A percentile compares a stretch with the other conserved stretches of the same genome.
Evolutionary conservation across 1,139 yeast genomes (phyloP).

Genomic region (Lodderomyces elongisporus): DNA sequence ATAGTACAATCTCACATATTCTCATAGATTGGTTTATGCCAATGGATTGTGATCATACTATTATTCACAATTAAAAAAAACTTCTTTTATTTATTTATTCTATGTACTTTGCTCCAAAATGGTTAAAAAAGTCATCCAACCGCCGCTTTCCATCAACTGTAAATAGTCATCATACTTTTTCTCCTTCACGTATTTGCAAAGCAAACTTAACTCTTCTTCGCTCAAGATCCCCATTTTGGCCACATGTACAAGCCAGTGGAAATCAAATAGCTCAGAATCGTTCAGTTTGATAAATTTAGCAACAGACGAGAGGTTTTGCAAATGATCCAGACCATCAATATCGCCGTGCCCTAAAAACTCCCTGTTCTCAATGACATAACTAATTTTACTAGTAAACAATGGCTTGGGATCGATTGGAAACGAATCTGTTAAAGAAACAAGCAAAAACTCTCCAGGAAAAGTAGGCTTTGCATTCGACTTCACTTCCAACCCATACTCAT

Average conservation of each 20-base stretch:
- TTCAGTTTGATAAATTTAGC: slow-evolving; percentile 42
- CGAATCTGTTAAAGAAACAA: slow-evolving; percentile 89
- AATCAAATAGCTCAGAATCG: slow-evolving; percentile 45
- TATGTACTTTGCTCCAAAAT: slow-evolving; percentile 40
- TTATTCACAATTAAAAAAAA: no score
- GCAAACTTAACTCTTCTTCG: slow-evolving; percentile 43
- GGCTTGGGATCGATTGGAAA: slow-evolving; percentile 69
- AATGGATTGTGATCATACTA: no score
- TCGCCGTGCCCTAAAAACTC: slow-evolving; percentile 51
- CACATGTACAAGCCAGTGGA: slow-evolving; percentile 68
- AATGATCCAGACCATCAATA: slow-evolving; percentile 22
- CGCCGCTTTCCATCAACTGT: slow-evolving; percentile 57
- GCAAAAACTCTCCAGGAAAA: slow-evolving; percentile 87
- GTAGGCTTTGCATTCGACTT: slow-evolving; percentile 91
- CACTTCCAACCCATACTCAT: slow-evolving; percentile 85
- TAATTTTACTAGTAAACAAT: slow-evolving; percentile 31
- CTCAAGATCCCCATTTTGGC: slow-evolving; percentile 49
- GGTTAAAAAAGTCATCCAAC: slow-evolving; percentile 72
- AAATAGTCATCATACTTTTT: slow-evolving; percentile 42
- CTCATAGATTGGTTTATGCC: no score
- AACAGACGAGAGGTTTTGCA: slow-evolving; percentile 54
- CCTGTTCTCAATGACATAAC: slow-evolving; percentile 74
- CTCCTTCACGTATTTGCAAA: slow-evolving; percentile 39
- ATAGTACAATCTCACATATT: no score
- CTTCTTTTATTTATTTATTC: no score